Base-by-base conservation (phyloP, 805 yeast genomes). In the Suhomyces xylopsoci region DNA sequence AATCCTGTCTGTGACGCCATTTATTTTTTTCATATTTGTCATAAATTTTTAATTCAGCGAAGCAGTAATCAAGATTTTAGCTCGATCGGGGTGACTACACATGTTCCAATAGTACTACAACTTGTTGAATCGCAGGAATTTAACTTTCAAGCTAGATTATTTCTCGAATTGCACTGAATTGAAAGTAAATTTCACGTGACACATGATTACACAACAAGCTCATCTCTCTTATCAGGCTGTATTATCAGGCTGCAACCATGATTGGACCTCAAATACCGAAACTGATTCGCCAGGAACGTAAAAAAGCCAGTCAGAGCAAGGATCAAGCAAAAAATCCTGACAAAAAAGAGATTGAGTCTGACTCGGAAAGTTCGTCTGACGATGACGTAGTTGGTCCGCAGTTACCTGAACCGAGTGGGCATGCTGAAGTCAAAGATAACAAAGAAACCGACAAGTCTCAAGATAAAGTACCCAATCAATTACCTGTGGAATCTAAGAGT, bases 1-100 rank as follows among this genome's bases (percentile, higher is more conserved):
- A 90, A 90, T 90, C 97, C 96, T 90, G 96, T 89, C 96, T 87
- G 96, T 90, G 88, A 88, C 97, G 96, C 62, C 67, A 69, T 75
- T 26, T 9, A 9, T 77, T 81, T 77, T 81, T 81, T 17, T 1
- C 1, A 7, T 22, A 22, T 15, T n/a, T n/a, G n/a, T n/a, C n/a
- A n/a, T 12, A 30, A 14, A 2, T 30, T n/a, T 28, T 28, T 10
- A 5, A 12, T 28, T 28, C 7, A 28, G 32, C 17, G 6, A n/a
- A 32, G 14, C 4, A 10, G 25, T 30, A 30, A 1, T 30, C n/a
- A 38, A 38, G 14, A 17, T 38, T 38, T 4, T 9, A 8, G 10
- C 28, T 9, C n/a, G n/a, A n/a, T n/a, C 28, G 28, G 28, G 2
- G 32, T 28, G 14, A 40, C 8, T 9, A 19, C n/a, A 14, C 4